Evolutionary conservation across 2,329 filamentous ascomycete species (phyloP).

Genomic region (Monilinia fructigena): DNA sequence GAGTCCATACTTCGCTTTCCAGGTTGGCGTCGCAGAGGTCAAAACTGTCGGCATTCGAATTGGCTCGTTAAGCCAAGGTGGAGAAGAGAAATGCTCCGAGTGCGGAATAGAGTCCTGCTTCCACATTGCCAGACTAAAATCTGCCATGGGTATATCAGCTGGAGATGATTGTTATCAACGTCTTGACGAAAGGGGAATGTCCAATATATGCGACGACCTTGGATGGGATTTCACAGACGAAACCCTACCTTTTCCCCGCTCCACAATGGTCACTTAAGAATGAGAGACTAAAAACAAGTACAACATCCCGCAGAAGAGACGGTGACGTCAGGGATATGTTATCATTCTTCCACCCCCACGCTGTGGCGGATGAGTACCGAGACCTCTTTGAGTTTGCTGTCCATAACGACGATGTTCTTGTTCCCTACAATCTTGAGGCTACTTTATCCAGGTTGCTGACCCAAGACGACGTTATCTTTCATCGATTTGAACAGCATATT

Average conservation of each 20-base stretch:
- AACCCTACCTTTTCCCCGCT: conserved; percentile 27
- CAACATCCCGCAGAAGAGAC: conserved; percentile 26
- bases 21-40: conserved; percentile 36
- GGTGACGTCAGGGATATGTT: conserved; percentile 35
- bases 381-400: conserved; percentile 35
- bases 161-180: conserved; percentile 30
- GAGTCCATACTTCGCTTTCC: conserved; percentile 34
- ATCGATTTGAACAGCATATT: conserved; percentile 32
- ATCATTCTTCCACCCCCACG: conserved; percentile 32
- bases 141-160: conserved; percentile 14
- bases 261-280: conserved; percentile 36
- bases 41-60: conserved; percentile 34
- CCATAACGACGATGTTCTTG: conserved; percentile 26
- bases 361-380: conserved; percentile 31
- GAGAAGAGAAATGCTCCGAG: conserved; percentile 28
- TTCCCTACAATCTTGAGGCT: conserved; percentile 33
- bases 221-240: conserved; percentile 35
- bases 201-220: conserved; percentile 35
- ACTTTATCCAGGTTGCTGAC: conserved; percentile 35
- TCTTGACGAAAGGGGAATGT: conserved; percentile 31
- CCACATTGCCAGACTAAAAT: conserved; percentile 27
- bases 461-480: conserved; percentile 33
- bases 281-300: conserved; percentile 14
- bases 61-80: conserved; percentile 24
- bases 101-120: conserved; percentile 30